These are phyloP conservation scores for Tricholoma bakamatsutake DNA, from an alignment of 768 basidiomycete genomes.

Conservation along the genomic window DNA sequence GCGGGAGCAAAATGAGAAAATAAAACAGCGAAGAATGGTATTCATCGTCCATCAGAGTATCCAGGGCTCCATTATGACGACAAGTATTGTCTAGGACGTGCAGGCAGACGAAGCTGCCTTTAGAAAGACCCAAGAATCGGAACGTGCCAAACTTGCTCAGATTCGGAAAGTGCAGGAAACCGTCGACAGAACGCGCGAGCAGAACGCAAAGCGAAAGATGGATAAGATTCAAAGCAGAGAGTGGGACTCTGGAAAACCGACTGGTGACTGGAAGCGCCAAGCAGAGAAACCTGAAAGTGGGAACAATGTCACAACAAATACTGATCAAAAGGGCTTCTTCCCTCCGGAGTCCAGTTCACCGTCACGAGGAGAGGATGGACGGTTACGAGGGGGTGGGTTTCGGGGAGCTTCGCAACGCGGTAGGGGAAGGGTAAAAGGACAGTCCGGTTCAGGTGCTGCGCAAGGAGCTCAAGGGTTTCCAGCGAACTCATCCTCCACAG, in stretches of 20 bases:
- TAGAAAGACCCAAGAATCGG: conserved; percentile 59
- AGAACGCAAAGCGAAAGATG: conserved; percentile 76
- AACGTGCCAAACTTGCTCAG: conserved; percentile 51
- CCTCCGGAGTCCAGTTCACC: conserved; percentile 6
- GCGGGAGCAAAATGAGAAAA: conserved; percentile 59
- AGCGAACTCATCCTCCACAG: not conserved
- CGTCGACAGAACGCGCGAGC: conserved; percentile 65
- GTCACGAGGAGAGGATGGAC: conserved; percentile 16
- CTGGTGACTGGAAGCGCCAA: conserved; percentile 24
- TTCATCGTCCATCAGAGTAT: conserved; percentile 10
- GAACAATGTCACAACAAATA: conserved; percentile 6
- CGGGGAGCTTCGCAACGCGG: conserved; percentile 23
- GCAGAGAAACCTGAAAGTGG: conserved; percentile 11
- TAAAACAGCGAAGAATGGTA: conserved; percentile 55
- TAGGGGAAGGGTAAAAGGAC: conserved; percentile 29
- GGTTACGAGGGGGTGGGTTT: conserved; percentile 24
- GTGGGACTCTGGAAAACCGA: conserved; percentile 76
- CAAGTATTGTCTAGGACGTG: conserved; percentile 44
- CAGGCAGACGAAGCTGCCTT: conserved; percentile 79
- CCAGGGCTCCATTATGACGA: not conserved
- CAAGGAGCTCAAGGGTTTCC: not conserved
- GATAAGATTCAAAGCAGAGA: conserved; percentile 74
- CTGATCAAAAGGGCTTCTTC: conserved; percentile 3
- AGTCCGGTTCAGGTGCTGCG: conserved; percentile 18
- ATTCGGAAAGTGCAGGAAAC: conserved; percentile 63